A percentile compares a stretch with the other conserved stretches of the same genome.
Evolutionary conservation across 2,329 filamentous ascomycete genomes (phyloP).

Genomic region (Neofusicoccum cordaticola): DNA sequence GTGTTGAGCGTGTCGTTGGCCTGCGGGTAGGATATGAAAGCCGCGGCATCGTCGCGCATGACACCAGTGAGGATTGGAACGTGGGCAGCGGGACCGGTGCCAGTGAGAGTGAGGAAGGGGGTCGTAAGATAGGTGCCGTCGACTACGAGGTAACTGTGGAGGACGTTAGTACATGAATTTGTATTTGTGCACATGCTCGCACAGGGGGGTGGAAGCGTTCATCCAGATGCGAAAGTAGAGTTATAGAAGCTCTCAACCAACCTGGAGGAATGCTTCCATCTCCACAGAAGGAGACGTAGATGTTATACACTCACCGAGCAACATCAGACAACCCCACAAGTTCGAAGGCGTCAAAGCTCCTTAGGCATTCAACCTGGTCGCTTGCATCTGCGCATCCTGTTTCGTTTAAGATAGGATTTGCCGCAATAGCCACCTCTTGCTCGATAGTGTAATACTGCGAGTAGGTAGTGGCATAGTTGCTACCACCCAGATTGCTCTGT

Average conservation of each 20-base stretch:
- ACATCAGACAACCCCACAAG: slow-evolving; percentile 19
- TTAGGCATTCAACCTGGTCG: slow-evolving; percentile 26
- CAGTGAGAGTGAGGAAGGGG: slow-evolving; percentile 24
- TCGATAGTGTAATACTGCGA: slow-evolving; percentile 27
- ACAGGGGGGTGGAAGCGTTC: too few relatives aligned
- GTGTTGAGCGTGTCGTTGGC: slow-evolving; percentile 23
- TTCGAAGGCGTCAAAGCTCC: slow-evolving; percentile 23
- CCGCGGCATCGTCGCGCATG: slow-evolving; percentile 32
- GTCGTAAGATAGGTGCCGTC: slow-evolving; percentile 31
- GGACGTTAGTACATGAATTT: background rate
- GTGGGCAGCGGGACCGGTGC: slow-evolving; percentile 18
- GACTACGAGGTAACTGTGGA: slow-evolving; percentile 30
- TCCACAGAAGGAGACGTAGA: too few relatives aligned
- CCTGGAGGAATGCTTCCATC: too few relatives aligned
- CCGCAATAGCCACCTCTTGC: slow-evolving; percentile 22
- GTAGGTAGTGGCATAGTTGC: slow-evolving; percentile 25
- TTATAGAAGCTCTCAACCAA: too few relatives aligned
- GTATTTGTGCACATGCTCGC: too few relatives aligned
- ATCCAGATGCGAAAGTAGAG: too few relatives aligned
- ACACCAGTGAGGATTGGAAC: slow-evolving; percentile 28
- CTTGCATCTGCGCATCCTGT: slow-evolving; percentile 24
- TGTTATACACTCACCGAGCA: background rate
- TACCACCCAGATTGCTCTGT: slow-evolving; percentile 26
- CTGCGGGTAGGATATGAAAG: slow-evolving; percentile 30
- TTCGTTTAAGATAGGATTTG: slow-evolving; percentile 25